Evolutionary conservation across 2,329 filamentous ascomycete species (phyloP).

Genomic region (Clarireedia hainanense): DNA sequence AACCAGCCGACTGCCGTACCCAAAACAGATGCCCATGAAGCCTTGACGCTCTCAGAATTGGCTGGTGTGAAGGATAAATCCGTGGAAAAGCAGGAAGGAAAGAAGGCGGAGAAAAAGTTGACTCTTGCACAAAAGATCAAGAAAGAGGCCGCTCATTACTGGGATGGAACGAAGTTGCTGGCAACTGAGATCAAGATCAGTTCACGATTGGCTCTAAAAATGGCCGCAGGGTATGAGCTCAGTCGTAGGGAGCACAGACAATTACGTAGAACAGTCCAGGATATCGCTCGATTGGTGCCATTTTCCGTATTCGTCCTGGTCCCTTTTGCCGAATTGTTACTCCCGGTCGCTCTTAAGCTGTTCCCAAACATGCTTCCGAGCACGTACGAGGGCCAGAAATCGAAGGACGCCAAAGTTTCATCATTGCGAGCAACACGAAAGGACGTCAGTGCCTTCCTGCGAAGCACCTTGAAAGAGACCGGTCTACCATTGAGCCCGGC

Average conservation of each 20-base stretch:
- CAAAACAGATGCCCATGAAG: slow-evolving; percentile 27
- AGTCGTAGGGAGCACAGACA: slow-evolving; percentile 89
- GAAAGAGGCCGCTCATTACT: slow-evolving; percentile 89
- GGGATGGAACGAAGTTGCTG: slow-evolving; percentile 95
- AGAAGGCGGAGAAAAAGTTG: slow-evolving; percentile 75
- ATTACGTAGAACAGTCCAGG: slow-evolving; percentile 86
- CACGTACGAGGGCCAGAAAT: slow-evolving; percentile 89
- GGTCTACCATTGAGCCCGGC: slow-evolving; percentile 78
- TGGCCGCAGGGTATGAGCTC: slow-evolving; percentile 95
- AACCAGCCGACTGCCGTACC: slow-evolving; percentile 24
- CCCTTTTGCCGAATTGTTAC: slow-evolving; percentile 86
- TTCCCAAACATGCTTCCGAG: slow-evolving; percentile 97
- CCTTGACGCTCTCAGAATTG: slow-evolving; percentile 46
- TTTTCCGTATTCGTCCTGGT: slow-evolving; percentile 98
- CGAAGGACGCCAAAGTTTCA: slow-evolving; percentile 81
- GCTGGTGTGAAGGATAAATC: slow-evolving; percentile 55
- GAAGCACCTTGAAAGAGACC: slow-evolving; percentile 84
- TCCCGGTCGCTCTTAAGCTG: slow-evolving; percentile 83
- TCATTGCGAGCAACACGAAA: slow-evolving; percentile 79
- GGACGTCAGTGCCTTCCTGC: slow-evolving; percentile 86
- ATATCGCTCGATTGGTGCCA: slow-evolving; percentile 84
- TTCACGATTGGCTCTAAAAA: slow-evolving; percentile 83
- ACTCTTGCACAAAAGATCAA: slow-evolving; percentile 90
- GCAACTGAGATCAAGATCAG: slow-evolving; percentile 91
- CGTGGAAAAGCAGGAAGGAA: slow-evolving; percentile 52